Conservation (phyloP, 345 rosid species). For the Lepidium sativum region DNA sequence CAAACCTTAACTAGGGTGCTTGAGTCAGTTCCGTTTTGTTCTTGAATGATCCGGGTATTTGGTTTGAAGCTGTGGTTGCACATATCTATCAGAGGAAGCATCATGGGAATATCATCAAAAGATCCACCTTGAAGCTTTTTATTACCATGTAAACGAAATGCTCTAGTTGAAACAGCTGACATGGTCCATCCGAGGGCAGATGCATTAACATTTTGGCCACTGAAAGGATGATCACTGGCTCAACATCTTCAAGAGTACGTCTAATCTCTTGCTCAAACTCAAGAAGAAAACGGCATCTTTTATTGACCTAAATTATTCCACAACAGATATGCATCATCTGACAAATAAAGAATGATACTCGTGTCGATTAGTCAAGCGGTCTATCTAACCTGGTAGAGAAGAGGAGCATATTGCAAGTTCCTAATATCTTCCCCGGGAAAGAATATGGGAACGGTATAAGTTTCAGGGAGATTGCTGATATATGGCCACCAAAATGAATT, state of each 20-base stretch:
- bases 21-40: conserved; percentile 35
- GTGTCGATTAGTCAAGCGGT: neutral
- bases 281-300: conserved; percentile 82
- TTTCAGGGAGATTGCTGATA: conserved; percentile 76
- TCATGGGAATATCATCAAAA: conserved; percentile 48
- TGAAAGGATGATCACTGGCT: conserved; percentile 56
- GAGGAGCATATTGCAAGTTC: conserved; percentile 86
- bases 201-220: conserved; percentile 60
- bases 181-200: conserved; percentile 89
- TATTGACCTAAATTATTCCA: conserved; percentile 76
- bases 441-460: conserved; percentile 76
- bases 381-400: conserved; percentile 65
- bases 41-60: conserved; percentile 71
- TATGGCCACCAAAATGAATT: conserved; percentile 95
- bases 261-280: conserved; percentile 61
- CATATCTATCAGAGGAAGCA: conserved; percentile 96
- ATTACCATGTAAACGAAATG: conserved; percentile 64
- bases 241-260: conserved; percentile 31
- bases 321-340: neutral
- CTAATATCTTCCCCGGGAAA: conserved; percentile 82
- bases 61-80: conserved; percentile 87
- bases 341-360: neutral
- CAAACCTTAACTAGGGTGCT: conserved; percentile 57
- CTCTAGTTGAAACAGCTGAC: conserved; percentile 92
- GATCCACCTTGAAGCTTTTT: conserved; percentile 46